phyloP scores from a whole-genome alignment of 768 basidiomycete species.

The Porpolomopsis calyptriformis region DNA sequence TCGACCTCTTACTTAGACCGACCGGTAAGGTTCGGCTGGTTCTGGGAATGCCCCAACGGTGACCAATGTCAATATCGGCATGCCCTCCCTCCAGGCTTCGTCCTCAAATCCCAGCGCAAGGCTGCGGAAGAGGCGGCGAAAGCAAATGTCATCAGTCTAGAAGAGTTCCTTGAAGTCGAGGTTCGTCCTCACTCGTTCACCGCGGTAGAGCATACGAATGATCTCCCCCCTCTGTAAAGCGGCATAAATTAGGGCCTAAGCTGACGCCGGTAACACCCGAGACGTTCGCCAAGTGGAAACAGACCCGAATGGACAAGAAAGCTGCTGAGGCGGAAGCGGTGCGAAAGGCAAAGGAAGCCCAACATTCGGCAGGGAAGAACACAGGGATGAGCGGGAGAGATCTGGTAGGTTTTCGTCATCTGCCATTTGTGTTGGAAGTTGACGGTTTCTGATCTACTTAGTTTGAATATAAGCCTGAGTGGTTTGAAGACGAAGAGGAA shows the following conservation, averaged over 20 bases:
- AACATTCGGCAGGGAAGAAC: conserved; percentile 79
- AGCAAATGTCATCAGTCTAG: conserved; percentile 79
- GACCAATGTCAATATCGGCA: conserved; percentile 89
- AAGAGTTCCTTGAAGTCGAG: conserved; percentile 97
- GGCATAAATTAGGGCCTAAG: conserved; percentile 86
- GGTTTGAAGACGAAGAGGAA: conserved; percentile 75
- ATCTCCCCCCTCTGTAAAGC: conserved; percentile 31
- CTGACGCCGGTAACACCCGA: conserved; percentile 92
- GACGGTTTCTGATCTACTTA: conserved; percentile 19
- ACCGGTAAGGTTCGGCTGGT: conserved; percentile 71
- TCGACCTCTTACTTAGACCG: conserved; percentile 1
- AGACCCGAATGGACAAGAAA: conserved; percentile 92
- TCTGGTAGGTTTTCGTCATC: conserved; percentile 40
- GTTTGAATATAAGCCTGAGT: conserved; percentile 95
- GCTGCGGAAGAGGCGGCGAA: conserved; percentile 85
- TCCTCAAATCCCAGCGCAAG: conserved; percentile 89
- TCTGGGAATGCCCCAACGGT: conserved; percentile 91
- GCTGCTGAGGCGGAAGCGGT: conserved; percentile 75
- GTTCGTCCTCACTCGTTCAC: conserved; percentile 29
- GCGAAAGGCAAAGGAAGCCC: conserved; percentile 71
- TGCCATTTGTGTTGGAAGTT: not conserved
- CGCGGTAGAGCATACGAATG: not conserved
- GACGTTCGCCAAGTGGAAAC: conserved; percentile 89
- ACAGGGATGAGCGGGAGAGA: conserved; percentile 93
- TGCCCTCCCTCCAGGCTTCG: conserved; percentile 91